Evolutionary conservation across 2,329 filamentous ascomycete species (phyloP).

Genomic region (Paracoccidioides brasiliensis): DNA sequence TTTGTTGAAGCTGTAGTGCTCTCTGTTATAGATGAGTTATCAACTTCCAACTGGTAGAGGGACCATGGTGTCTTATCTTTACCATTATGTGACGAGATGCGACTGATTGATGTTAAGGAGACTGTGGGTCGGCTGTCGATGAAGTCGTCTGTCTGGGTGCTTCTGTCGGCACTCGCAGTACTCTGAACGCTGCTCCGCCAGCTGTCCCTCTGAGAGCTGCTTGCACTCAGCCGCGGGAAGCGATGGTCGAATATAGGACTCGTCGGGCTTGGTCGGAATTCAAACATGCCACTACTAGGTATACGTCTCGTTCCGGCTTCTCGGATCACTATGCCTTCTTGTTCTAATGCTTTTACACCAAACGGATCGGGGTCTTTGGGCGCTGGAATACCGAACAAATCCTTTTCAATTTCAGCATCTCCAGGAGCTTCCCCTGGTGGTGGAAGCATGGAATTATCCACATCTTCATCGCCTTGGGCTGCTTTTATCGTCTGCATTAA

Average conservation of each 20-base stretch:
- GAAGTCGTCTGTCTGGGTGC: conserved; percentile 53
- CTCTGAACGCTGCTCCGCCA: conserved; percentile 56
- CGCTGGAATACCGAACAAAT: conserved; percentile 65
- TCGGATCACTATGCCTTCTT: conserved; percentile 75
- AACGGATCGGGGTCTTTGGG: conserved; percentile 80
- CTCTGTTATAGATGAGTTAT: background rate
- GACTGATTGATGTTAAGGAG: conserved; percentile 5
- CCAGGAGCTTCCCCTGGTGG: conserved; percentile 58
- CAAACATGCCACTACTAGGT: conserved; percentile 67
- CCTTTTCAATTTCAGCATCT: conserved; percentile 48
- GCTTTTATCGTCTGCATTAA: conserved; percentile 76
- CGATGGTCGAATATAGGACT: conserved; percentile 54
- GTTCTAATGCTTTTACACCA: conserved; percentile 78
- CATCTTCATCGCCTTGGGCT: conserved; percentile 68
- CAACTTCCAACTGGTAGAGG: background rate
- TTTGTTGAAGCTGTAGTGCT: background rate
- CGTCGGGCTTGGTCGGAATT: conserved; percentile 62
- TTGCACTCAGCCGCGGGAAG: conserved; percentile 49
- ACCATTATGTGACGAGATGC: conserved; percentile 5
- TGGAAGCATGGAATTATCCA: conserved; percentile 55
- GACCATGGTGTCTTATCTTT: background rate
- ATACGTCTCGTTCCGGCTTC: conserved; percentile 70
- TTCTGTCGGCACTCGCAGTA: conserved; percentile 47
- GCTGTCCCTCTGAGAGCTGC: conserved; percentile 50
- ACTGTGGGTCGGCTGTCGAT: background rate